Conservation (phyloP, 225 moss, liverwort and hornwort species). For the Antitrichia curtipendula region DNA sequence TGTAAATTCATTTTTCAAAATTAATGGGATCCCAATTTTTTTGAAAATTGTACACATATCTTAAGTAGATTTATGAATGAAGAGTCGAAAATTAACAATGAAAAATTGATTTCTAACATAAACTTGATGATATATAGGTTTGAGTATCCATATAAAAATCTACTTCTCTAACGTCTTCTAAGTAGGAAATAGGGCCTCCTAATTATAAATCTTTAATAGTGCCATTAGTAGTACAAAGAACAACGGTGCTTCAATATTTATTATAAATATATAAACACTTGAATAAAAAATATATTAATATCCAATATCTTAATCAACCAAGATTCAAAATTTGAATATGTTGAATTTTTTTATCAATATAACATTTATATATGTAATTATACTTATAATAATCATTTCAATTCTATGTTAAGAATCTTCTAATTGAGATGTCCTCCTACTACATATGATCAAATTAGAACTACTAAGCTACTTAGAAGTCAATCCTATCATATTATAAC, state of each 20-base stretch:
- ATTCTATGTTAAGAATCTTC: not conserved
- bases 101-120: not conserved
- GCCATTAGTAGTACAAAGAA: accelerated
- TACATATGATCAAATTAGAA: not conserved
- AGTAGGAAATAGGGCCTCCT: accelerated
- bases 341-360: not conserved
- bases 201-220: not conserved
- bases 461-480: not conserved
- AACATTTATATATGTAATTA: too few relatives aligned
- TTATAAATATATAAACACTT: not conserved
- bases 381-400: not conserved
- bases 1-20: not conserved
- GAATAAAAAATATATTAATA: not conserved
- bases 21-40: not conserved
- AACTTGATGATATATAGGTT: accelerated
- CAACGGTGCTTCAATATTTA: not conserved
- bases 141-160: not conserved
- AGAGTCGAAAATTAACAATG: not conserved
- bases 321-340: not conserved
- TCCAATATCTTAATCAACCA: not conserved
- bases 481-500: not conserved
- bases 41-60: accelerated
- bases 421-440: not conserved
- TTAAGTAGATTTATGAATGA: not conserved
- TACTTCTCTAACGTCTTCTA: accelerated